Percentiles rank a stretch among this genome's conserved stretches.
phyloP scores from a whole-genome alignment of 768 basidiomycete genomes.

The Gymnopilus dilepis region DNA sequence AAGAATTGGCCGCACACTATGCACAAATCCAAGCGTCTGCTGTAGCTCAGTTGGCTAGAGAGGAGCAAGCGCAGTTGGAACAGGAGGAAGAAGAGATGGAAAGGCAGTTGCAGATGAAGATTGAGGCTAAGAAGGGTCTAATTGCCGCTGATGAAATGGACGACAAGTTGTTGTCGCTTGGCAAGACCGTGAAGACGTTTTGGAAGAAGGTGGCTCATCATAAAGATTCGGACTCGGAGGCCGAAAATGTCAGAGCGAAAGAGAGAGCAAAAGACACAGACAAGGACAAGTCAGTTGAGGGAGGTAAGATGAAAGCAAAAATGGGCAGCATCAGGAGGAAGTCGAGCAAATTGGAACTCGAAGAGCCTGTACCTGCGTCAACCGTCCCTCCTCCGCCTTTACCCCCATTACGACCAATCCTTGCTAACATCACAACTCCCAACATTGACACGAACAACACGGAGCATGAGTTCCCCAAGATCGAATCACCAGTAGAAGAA shows the following conservation, averaged over 20 bases:
- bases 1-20: constrained; percentile 29
- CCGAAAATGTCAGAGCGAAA: background rate
- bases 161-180: constrained; percentile 54
- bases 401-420: constrained; percentile 22
- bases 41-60: constrained; percentile 33
- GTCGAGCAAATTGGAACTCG: constrained; percentile 19
- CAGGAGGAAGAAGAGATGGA: constrained; percentile 28
- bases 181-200: constrained; percentile 56
- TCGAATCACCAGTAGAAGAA: constrained; percentile 17
- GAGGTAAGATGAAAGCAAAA: constrained; percentile 22
- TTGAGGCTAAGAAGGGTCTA: constrained; percentile 23
- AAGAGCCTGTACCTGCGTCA: constrained; percentile 5
- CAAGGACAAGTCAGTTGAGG: constrained; percentile 15
- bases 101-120: constrained; percentile 21
- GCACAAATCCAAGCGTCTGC: constrained; percentile 28
- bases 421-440: constrained; percentile 16
- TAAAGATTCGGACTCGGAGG: constrained; percentile 1
- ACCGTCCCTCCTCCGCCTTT: constrained; percentile 20
- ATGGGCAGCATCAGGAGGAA: constrained; percentile 22
- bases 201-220: constrained; percentile 52
- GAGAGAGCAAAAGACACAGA: constrained; percentile 29
- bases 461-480: background rate
- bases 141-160: constrained; percentile 39
- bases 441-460: constrained; percentile 3
- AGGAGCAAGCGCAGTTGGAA: constrained; percentile 43